Conservation (phyloP, 192 early-diverging fungal species). For the Coemansia erecta region DNA sequence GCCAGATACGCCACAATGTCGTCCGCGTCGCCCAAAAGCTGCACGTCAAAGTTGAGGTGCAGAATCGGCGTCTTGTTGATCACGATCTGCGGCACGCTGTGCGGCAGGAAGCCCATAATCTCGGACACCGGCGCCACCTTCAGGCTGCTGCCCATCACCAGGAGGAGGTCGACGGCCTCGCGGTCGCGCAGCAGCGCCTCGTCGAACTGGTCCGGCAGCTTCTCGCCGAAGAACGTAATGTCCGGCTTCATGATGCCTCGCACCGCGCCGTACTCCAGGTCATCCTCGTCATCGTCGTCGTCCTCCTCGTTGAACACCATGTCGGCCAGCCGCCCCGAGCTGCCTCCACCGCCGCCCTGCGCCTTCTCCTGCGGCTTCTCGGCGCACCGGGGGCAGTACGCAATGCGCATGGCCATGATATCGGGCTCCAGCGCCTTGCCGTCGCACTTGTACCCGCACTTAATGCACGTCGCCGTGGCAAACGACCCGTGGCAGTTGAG, state of each 20-base stretch:
- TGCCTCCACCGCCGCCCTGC: slow-evolving; percentile 5
- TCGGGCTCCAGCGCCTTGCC: slow-evolving; percentile 79
- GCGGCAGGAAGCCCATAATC: slow-evolving; percentile 82
- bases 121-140: slow-evolving; percentile 93
- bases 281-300: slow-evolving; percentile 53
- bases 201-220: slow-evolving; percentile 81
- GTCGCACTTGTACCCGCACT: slow-evolving; percentile 70
- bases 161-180: slow-evolving; percentile 77
- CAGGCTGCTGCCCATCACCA: slow-evolving; percentile 95
- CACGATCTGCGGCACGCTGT: slow-evolving; percentile 80
- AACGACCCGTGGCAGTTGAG: slow-evolving; percentile 97
- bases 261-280: slow-evolving; percentile 53
- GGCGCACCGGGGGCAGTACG: slow-evolving; percentile 72
- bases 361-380: slow-evolving; percentile 10
- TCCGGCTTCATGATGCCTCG: slow-evolving; percentile 87
- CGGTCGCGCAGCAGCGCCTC: slow-evolving; percentile 66
- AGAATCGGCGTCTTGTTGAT: slow-evolving; percentile 88
- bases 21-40: slow-evolving; percentile 84
- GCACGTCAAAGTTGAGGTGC: slow-evolving; percentile 87
- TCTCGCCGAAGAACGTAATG: slow-evolving; percentile 97
- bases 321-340: neutral
- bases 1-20: slow-evolving; percentile 78
- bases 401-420: slow-evolving; percentile 74
- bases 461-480: slow-evolving; percentile 87
- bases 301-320: slow-evolving; percentile 8